These are phyloP conservation scores for Fomitopsis schrenkii DNA, from an alignment of 1,284 basidiomycete genomes.

Conservation along the genomic window DNA sequence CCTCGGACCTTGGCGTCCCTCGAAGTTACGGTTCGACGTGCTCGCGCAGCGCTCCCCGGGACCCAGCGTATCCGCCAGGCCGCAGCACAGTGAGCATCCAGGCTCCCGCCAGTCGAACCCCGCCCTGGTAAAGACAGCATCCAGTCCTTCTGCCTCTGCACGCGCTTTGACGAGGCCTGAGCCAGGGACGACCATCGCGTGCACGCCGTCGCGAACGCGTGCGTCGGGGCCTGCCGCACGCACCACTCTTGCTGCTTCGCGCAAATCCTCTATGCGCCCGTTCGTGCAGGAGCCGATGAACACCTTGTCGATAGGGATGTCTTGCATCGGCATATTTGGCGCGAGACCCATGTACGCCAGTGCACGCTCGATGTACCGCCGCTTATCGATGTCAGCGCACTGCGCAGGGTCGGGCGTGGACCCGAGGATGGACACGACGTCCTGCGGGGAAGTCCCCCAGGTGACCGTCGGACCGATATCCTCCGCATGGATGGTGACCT, in stretches of 20 bases:
- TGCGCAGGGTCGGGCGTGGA: slow-evolving; percentile 77
- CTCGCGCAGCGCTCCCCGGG: slow-evolving; percentile 93
- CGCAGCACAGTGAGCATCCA: slow-evolving; percentile 97
- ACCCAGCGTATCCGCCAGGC: slow-evolving; percentile 93
- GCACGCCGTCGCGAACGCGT: slow-evolving; percentile 76
- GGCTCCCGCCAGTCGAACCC: slow-evolving; percentile 98
- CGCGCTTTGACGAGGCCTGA: slow-evolving; percentile 94
- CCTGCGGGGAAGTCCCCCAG: slow-evolving; percentile 96
- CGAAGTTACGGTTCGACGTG: slow-evolving; percentile 97
- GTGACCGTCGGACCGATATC: slow-evolving; percentile 95
- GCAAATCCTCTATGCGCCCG: slow-evolving; percentile 93
- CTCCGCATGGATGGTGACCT: slow-evolving; percentile 81
- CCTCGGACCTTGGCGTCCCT: slow-evolving; percentile 89
- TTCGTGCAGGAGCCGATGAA: slow-evolving; percentile 98
- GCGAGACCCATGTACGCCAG: slow-evolving; percentile 91
- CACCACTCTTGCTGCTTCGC: slow-evolving; percentile 84
- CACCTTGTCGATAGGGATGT: slow-evolving; percentile 87
- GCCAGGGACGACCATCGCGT: slow-evolving; percentile 95
- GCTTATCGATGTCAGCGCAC: slow-evolving; percentile 65
- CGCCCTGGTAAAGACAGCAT: slow-evolving; percentile 87
- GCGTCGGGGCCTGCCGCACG: slow-evolving; percentile 71
- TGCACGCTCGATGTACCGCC: slow-evolving; percentile 75
- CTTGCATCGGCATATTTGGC: slow-evolving; percentile 81
- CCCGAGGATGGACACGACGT: slow-evolving; percentile 87
- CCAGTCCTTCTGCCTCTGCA: slow-evolving; percentile 91